Conservation (phyloP, 768 basidiomycete genomes). For the Bullera alba region DNA sequence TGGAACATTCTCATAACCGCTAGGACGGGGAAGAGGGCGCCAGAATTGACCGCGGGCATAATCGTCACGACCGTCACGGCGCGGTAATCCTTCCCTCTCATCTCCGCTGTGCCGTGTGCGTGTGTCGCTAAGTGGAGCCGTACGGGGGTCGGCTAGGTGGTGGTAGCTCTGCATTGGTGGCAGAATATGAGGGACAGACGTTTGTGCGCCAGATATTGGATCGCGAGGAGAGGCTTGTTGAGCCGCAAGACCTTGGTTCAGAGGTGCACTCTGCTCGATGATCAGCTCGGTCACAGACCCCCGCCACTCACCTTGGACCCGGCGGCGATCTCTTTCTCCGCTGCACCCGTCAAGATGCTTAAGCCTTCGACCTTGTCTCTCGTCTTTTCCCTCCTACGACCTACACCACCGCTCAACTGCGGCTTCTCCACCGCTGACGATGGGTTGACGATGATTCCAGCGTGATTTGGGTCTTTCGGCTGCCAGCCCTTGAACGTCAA, state of each 20-base stretch:
- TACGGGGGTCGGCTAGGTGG: conserved; percentile 25
- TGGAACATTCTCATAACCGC: conserved; percentile 1
- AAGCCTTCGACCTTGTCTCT: conserved; percentile 37
- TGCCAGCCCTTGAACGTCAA: conserved; percentile 40
- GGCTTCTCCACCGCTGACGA: neutral
- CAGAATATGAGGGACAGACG: conserved; percentile 22
- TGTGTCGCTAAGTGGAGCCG: conserved; percentile 21
- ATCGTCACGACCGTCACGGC: conserved; percentile 26
- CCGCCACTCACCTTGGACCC: conserved; percentile 31
- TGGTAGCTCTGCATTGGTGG: conserved; percentile 14
- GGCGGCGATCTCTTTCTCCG: conserved; percentile 24
- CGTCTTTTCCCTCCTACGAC: conserved; percentile 32
- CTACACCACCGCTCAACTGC: conserved; percentile 14
- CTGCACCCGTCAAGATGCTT: conserved; percentile 28
- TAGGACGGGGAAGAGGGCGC: neutral
- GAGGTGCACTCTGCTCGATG: conserved; percentile 27
- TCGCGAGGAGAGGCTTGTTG: conserved; percentile 29
- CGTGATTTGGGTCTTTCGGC: conserved; percentile 22
- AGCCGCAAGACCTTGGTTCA: conserved; percentile 27
- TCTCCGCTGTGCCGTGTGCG: conserved; percentile 17
- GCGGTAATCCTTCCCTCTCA: conserved; percentile 26
- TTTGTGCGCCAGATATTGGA: conserved; percentile 23
- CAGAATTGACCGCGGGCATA: conserved; percentile 23
- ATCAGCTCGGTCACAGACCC: neutral
- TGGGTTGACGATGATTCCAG: neutral